These are phyloP conservation scores for Gastrolobium bilobum DNA, from an alignment of 306 rosid species.

Conservation along the genomic window DNA sequence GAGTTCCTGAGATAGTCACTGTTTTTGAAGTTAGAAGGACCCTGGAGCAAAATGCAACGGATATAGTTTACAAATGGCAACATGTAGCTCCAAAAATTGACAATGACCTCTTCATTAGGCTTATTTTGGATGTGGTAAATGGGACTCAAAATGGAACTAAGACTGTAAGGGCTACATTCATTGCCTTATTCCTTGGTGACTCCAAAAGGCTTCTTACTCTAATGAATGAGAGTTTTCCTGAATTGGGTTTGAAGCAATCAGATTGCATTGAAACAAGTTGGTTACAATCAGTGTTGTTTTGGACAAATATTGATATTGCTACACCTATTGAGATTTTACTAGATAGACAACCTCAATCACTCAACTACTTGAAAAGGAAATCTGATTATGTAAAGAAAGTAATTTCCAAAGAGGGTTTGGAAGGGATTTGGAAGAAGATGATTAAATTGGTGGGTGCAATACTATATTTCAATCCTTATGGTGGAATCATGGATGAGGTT, in stretches of 20 bases:
- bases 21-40: conserved; percentile 61
- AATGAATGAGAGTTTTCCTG: conserved; percentile 52
- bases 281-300: conserved; percentile 54
- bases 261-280: conserved; percentile 56
- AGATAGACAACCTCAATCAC: conserved; percentile 51
- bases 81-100: conserved; percentile 45
- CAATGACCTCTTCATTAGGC: conserved; percentile 54
- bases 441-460: conserved; percentile 54
- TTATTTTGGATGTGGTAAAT: not conserved
- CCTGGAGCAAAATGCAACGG: conserved; percentile 53
- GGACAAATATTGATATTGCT: conserved; percentile 55
- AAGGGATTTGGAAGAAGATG: conserved; percentile 31
- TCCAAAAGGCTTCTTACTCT: conserved; percentile 45
- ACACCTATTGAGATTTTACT: conserved; percentile 56
- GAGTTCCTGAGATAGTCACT: conserved; percentile 57
- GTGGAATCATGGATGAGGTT: conserved; percentile 66
- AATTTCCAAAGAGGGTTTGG: not conserved
- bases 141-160: conserved; percentile 47
- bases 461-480: conserved; percentile 60
- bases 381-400: conserved; percentile 63
- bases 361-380: conserved; percentile 63
- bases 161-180: conserved; percentile 54
- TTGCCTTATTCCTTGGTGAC: conserved; percentile 62
- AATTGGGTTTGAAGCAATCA: conserved; percentile 53
- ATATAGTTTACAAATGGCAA: conserved; percentile 64